These are phyloP conservation scores for Physocladia obscura DNA, from an alignment of 192 early-diverging fungal genomes.

Conservation along the genomic window DNA sequence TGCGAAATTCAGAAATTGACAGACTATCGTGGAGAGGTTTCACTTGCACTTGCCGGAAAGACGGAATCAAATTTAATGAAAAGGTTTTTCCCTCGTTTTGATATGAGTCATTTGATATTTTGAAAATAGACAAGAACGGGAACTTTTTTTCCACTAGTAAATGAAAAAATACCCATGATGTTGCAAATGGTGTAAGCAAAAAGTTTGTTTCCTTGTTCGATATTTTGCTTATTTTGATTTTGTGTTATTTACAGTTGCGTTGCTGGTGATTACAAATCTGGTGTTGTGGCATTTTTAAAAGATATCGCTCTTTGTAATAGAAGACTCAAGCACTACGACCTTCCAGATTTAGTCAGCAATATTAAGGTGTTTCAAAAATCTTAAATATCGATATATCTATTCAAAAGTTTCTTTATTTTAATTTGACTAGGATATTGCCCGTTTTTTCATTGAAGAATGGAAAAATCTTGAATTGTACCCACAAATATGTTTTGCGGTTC, in stretches of 20 bases:
- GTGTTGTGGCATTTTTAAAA: constrained; percentile 12
- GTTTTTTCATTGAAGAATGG: constrained; percentile 21
- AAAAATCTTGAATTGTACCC: background rate
- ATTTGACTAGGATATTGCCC: constrained; percentile 12
- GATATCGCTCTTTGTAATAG: constrained; percentile 18
- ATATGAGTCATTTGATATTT: background rate
- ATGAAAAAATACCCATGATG: background rate
- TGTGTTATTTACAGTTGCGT: background rate
- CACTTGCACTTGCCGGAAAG: background rate
- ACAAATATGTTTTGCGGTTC: background rate
- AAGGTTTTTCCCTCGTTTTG: constrained; percentile 8
- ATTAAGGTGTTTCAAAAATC: constrained; percentile 8
- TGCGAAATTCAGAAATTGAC: constrained; percentile 16
- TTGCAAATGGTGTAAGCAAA: constrained; percentile 30
- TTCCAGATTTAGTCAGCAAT: constrained; percentile 28
- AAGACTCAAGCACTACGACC: constrained; percentile 29
- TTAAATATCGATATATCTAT: background rate
- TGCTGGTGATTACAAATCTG: constrained; percentile 18
- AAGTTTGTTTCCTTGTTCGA: background rate
- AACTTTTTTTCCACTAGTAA: constrained; percentile 15
- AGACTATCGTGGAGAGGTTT: constrained; percentile 29
- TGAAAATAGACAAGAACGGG: constrained; percentile 18
- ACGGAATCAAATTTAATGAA: constrained; percentile 21
- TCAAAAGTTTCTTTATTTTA: background rate
- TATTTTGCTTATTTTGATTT: background rate